Evolutionary conservation across 768 basidiomycete genomes (phyloP).

Genomic region (Tricholoma sp.): DNA sequence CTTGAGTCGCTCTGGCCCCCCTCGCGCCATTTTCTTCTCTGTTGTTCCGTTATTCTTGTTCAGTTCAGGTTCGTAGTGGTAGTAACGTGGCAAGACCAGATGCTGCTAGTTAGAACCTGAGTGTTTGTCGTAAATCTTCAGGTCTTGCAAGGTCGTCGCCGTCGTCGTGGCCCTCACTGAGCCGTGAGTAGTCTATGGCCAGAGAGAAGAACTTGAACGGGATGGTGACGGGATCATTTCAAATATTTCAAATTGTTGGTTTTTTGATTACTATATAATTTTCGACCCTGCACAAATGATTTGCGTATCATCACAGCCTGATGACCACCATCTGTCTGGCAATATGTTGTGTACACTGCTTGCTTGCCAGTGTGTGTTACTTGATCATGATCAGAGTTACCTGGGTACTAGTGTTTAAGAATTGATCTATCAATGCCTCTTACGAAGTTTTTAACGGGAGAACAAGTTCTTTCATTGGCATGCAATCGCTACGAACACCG

Average conservation of each 20-base stretch:
- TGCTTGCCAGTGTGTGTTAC: too few species aligned
- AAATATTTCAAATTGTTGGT: neutral
- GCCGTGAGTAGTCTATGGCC: neutral
- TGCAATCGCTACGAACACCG: neutral
- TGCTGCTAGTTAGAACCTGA: neutral
- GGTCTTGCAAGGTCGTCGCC: neutral
- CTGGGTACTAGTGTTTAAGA: too few species aligned
- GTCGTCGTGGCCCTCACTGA: neutral
- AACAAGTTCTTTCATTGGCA: neutral
- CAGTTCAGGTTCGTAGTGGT: neutral
- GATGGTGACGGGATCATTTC: neutral
- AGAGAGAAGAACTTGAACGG: neutral
- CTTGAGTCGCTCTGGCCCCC: conserved; percentile 39
- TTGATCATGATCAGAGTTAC: too few species aligned
- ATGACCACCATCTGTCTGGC: too few species aligned
- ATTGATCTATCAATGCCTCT: too few species aligned
- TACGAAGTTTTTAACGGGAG: neutral
- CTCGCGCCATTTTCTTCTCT: conserved; percentile 27
- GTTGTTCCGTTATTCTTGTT: neutral
- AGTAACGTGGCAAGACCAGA: neutral
- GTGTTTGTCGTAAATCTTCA: neutral
- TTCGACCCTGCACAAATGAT: neutral
- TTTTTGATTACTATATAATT: neutral
- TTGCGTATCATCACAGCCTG: too few species aligned
- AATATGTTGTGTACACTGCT: too few species aligned